Evolutionary conservation across 805 yeast genomes (phyloP), one percentile per base, ranked within the genome.

Genomic region (Kurtzmaniella fragi): DNA sequence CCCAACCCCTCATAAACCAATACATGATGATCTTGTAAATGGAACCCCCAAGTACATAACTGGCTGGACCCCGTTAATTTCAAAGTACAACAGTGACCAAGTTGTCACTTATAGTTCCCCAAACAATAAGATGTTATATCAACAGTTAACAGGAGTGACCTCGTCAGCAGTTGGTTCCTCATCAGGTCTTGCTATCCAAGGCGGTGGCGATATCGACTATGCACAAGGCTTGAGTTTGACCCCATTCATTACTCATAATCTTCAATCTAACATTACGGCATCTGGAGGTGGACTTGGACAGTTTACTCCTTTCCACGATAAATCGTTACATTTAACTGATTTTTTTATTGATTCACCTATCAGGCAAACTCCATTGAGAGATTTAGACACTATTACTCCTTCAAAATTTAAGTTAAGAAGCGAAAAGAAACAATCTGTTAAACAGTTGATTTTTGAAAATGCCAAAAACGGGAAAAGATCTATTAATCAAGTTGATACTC

Each of bases 341-440:
- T 67, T 68, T 37, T 67, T 67, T 48, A 67, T 65, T 59, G 73
- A 68, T 38, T 58, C 68, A n/a, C 73, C 73, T 12, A 63, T 66
- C 30, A 49, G 59, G 23, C 56, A 56, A 28, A 54, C 67, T 2
- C 70, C 72, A 10, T 42, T 57, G 10, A 64, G 57, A 39, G 64
- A 60, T 33, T 35, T 61, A 31, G 68, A 57, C 36, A 60, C 70
- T 4, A 62, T 67, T 26, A 68, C 73, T 3, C 73, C 73, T 2
- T 62, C 70, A 8, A 59, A 57, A 40, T 68, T 67, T 39, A 53
- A 46, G 30, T 34, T 63, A 5, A 52, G 44, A 11, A 45, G 53
- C 32, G 59, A 51, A 9, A 39, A 40, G 16, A 52, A 46, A 36
- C 42, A 42, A 15, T 31, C 35, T 13, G 41, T 46, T 30, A 47